Base-by-base conservation (phyloP, 495 filamentous ascomycete genomes). In the Oidiodendron maius region DNA sequence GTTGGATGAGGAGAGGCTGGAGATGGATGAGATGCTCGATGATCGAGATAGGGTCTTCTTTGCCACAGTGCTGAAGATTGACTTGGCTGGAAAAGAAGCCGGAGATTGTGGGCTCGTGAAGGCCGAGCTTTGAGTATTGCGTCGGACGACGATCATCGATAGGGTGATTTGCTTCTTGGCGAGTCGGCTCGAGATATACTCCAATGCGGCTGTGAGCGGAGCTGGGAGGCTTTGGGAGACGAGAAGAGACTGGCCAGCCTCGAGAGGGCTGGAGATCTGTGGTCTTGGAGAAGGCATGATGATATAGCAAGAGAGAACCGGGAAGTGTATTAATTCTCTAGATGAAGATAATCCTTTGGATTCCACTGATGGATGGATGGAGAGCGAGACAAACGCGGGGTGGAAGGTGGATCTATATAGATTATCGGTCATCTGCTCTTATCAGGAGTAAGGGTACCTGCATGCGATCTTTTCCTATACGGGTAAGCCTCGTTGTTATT, bases 211-310 rank as follows among this genome's bases (percentile, higher is more conserved):
- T 12, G 52, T 65, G 42, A 79, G 46, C 34, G 63, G 60, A 24
- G 57, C 50, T 2, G 76, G 71, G 5, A 78, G 62, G 23, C 72
- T 68, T 51, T 71, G 62, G 37, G 58, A 57, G 42, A 76, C 74
- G 36, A 71, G 63, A 36, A 77, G 62, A 30, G 72, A 75, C 1
- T 60, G 56, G 4, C 74, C 72, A 15, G 75, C 74, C 51, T 77
- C 76, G 32, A 79, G 67, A n/a, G 76, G 74, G 32, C 71, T 66
- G 0, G 76, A 78, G 51, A 78, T 79, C 44, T 62, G 63, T 32
- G 64, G 64, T 62, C 71, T 77, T 39, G 51, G 50, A 41, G 72
- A 48, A 43, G 61, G 59, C 60, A 70, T 60, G 15, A 34, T 41
- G 45, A 54, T 13, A 23, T 11, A 5, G 26, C 26, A 12, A 30